phyloP scores from a whole-genome alignment of 108 stramenopile genomes.

The Nitzschia sp. region DNA sequence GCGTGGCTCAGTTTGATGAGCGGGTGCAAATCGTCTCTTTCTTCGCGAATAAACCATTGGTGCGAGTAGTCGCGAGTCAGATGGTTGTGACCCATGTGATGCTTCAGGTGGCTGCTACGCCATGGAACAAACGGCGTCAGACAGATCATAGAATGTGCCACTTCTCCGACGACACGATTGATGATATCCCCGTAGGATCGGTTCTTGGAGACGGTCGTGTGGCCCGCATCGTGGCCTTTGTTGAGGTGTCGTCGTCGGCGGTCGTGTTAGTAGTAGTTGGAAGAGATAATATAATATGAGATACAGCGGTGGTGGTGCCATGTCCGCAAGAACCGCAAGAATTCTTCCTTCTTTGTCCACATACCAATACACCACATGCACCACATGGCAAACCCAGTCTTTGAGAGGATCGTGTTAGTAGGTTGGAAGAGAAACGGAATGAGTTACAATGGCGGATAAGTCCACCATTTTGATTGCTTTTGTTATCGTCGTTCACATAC shows the following conservation, averaged over 20 bases:
- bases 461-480: too few relatives aligned
- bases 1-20: slow-evolving; percentile 46
- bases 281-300: too few relatives aligned
- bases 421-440: too few relatives aligned
- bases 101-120: slow-evolving; percentile 48
- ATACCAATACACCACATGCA: slow-evolving; percentile 76
- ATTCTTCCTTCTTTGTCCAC: too few relatives aligned
- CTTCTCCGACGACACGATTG: slow-evolving; percentile 68
- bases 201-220: slow-evolving; percentile 50
- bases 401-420: too few relatives aligned
- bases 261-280: too few relatives aligned
- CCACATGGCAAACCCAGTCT: slow-evolving; percentile 78
- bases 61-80: slow-evolving; percentile 65
- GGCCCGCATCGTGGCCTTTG: slow-evolving; percentile 67
- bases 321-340: too few relatives aligned
- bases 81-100: slow-evolving; percentile 73
- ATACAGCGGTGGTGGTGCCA: too few relatives aligned
- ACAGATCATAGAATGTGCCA: slow-evolving; percentile 62
- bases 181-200: slow-evolving; percentile 21
- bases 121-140: slow-evolving; percentile 74
- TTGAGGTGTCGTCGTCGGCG: too few relatives aligned
- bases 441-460: too few relatives aligned
- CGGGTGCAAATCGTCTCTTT: slow-evolving; percentile 44
- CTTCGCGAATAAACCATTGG: slow-evolving; percentile 77
- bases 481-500: too few relatives aligned